Evolutionary conservation across 768 basidiomycete species (phyloP), one percentile per base, ranked within the genome.

Genomic region (Gloeostereum incarnatum): DNA sequence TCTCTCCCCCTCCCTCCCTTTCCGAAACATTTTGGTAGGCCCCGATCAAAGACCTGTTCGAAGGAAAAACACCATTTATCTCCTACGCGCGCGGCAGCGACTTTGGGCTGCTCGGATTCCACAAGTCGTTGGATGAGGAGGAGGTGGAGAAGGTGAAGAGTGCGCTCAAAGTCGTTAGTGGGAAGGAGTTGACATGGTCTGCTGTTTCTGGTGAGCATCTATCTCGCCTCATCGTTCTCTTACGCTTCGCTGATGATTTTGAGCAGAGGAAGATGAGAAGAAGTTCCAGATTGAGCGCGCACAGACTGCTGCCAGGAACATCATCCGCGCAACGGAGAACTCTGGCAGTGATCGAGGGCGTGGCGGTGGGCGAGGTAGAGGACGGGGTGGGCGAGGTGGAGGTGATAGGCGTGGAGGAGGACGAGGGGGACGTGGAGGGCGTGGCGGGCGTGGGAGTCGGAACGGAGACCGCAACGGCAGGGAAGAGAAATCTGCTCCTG

Each of bases 271-370:
- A 18, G 74, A 74, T 34, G 84, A 87, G 49, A 79, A 76, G 49
- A 59, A 61, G 1, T 85, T 86, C 61, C 80, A 82, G 50, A 63
- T 85, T 20, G 78, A 85, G 51, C 79, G 85, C 8, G 84, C 83
- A 2, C 71, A 80, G 44, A 65, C 68, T 13, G 78, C 81, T 3
- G 85, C 83, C 1, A 71, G 69, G 46, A 66, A 51, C 49, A 68
- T 64, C 41, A 63, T 60, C 56, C 60, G 47, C 40, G 63, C 59
- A 23, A 54, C 51, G 7, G 45, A 36, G 19, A 55, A 55, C 18
- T 45, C 57, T 11, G 58, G 60, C 7, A 45, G 63, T 17, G 46
- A 53, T 2, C 54, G 66, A 21, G 55, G 62, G n/a, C 50, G 66
- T 5, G 63, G 64, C 6, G 59, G 71, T 19, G 64, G 71, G 3